Base-by-base conservation (phyloP, 208 protist genomes). In the Leishmania gerbilli region DNA sequence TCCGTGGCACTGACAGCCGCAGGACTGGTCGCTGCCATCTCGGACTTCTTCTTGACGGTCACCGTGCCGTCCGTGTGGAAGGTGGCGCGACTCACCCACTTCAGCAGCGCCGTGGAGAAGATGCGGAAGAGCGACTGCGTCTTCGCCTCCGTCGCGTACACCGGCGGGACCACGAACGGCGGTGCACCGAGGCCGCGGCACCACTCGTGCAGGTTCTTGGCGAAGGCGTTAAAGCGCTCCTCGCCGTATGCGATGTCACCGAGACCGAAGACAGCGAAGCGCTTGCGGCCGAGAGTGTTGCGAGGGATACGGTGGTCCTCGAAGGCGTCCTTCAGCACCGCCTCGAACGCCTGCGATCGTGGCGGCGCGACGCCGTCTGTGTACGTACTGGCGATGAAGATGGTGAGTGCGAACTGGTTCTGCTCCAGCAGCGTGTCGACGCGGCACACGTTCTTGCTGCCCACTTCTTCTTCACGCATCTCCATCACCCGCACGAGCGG, bases 221-320 rank as follows among this genome's bases (percentile, higher is more conserved):
- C 93, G 79, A 97, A 95, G 13, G 79, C 65, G 81, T 96, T 98
- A 84, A 96, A 98, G 78, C 91, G 74, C 27, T 74, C 71, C 13
- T 88, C 82, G 53, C 93, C 93, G 83, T 98, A 99, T 17, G 89
- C 89, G 67, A 89, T 83, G 77, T 98, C 94, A 47, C 97, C 97
- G 19, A 98, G 86, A 15, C 95, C 96, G 85, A 99, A 98, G 13
- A 98, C 69, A 34, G 91, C 88, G 77, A 97, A 98, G 67, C 89
- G 89, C 71, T 87, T 93, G 17, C 87, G 31, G 15, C 77, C 60
- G 17, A 98, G 87, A 0, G 80, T 68, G 78, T 96, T 89, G 74
- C 92, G 88, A 1, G 91, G 81, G 15, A 98, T 87, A 24, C 96
- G 91, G 82, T 96, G 93, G 64, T 98, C 96, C 74, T 93, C 86